Percentiles rank a stretch among this genome's conserved stretches.
These are phyloP conservation scores for Malus hybrid DNA, from an alignment of 331 rosid genomes.

Conservation along the genomic window DNA sequence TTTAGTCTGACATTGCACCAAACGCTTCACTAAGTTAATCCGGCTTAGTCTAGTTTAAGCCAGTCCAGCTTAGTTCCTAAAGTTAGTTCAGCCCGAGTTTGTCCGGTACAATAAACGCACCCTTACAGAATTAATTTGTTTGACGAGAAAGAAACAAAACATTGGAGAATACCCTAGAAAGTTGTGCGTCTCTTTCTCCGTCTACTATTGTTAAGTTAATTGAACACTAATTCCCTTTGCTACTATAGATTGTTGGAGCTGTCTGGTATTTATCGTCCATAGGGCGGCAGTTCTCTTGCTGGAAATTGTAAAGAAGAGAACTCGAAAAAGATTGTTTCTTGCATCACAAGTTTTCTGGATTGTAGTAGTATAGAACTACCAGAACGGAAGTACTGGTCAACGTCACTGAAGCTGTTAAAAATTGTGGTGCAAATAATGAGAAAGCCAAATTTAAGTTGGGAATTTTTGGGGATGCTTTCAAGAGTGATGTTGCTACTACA, in stretches of 20 bases:
- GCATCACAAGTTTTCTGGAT: conserved; percentile 53
- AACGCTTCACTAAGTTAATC: no score
- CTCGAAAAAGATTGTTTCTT: conserved; percentile 22
- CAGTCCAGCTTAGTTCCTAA: no score
- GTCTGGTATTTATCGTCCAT: conserved; percentile 53
- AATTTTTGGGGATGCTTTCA: conserved; percentile 68
- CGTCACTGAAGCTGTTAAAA: conserved; percentile 33
- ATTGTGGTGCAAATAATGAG: conserved; percentile 38
- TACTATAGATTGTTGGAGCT: conserved; percentile 56
- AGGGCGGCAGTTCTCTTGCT: conserved; percentile 58
- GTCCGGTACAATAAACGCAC: no score
- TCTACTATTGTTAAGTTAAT: no score
- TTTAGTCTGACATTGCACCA: no score
- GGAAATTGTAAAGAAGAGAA: conserved; percentile 52
- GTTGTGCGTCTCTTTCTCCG: no score
- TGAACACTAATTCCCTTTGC: no score
- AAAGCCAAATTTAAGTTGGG: conserved; percentile 52
- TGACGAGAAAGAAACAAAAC: no score
- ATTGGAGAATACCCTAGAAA: no score
- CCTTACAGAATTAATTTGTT: no score
- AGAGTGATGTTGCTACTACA: conserved; percentile 50
- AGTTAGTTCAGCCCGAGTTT: no score
- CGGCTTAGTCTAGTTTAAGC: no score
- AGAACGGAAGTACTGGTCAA: conserved; percentile 55
- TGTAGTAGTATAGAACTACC: conserved; percentile 34